Conservation (phyloP, 1,284 basidiomycete species). For the Boletus smithii region DNA sequence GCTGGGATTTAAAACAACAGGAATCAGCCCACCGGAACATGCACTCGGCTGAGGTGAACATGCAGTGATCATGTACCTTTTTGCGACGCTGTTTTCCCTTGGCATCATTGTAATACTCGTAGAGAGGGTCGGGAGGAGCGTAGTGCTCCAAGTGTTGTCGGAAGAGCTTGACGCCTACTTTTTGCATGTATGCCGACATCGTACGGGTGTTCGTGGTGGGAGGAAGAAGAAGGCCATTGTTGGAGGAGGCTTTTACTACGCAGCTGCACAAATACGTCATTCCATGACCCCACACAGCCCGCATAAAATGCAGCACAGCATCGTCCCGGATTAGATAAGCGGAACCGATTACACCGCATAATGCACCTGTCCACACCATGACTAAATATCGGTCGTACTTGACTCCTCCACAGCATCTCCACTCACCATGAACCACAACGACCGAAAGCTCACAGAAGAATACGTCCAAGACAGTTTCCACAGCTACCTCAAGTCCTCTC, state of each 20-base stretch:
- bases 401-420: not conserved
- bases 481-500: slow-evolving; percentile 70
- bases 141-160: slow-evolving; percentile 61
- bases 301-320: not conserved
- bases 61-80: slow-evolving; percentile 45
- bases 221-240: not conserved
- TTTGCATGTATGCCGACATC: slow-evolving; percentile 42
- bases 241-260: slow-evolving; percentile 1
- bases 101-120: slow-evolving; percentile 69
- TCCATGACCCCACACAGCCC: too few species aligned
- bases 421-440: slow-evolving; percentile 18
- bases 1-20: slow-evolving; percentile 39
- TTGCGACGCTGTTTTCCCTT: slow-evolving; percentile 66
- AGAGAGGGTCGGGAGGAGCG: slow-evolving; percentile 73
- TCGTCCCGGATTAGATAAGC: slow-evolving; percentile 1
- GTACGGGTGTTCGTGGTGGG: not conserved
- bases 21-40: not conserved
- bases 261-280: slow-evolving; percentile 19
- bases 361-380: too few species aligned
- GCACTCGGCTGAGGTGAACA: not conserved
- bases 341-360: too few species aligned
- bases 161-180: slow-evolving; percentile 58
- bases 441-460: slow-evolving; percentile 48
- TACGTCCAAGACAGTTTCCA: slow-evolving; percentile 75
- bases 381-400: too few species aligned